These are phyloP conservation scores for Ophiostoma ips DNA, from an alignment of 2,329 filamentous ascomycete species.

Conservation along the genomic window DNA sequence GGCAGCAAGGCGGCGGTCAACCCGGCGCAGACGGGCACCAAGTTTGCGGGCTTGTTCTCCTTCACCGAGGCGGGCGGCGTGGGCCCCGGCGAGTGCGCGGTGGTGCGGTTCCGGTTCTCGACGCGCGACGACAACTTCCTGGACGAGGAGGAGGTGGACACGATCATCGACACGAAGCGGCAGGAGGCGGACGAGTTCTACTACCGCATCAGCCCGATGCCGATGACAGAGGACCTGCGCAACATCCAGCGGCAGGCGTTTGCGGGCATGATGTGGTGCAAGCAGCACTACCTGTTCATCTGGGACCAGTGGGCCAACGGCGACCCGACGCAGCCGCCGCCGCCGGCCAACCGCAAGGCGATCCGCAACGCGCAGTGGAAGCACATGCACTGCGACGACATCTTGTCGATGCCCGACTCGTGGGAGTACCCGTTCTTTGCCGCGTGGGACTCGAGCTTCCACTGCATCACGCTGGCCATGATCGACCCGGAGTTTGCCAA, in stretches of 20 bases:
- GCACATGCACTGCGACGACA: constrained; percentile 88
- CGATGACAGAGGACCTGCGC: constrained; percentile 83
- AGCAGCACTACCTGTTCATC: constrained; percentile 92
- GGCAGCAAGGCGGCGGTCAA: constrained; percentile 71
- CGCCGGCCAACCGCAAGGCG: constrained; percentile 63
- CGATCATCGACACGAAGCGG: constrained; percentile 71
- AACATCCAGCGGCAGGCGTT: constrained; percentile 94
- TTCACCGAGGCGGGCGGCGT: constrained; percentile 87
- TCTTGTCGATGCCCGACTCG: constrained; percentile 93
- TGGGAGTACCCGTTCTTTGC: constrained; percentile 99
- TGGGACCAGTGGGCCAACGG: constrained; percentile 98
- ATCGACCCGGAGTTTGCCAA: constrained; percentile 96
- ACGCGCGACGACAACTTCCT: constrained; percentile 62
- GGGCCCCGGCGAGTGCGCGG: constrained; percentile 79
- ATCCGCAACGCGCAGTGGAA: constrained; percentile 86
- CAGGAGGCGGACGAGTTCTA: constrained; percentile 96
- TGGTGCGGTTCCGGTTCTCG: constrained; percentile 83
- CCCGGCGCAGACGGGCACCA: constrained; percentile 67
- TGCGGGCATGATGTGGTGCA: constrained; percentile 96
- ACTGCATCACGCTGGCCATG: constrained; percentile 92
- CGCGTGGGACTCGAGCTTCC: constrained; percentile 93
- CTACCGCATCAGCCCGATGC: constrained; percentile 79
- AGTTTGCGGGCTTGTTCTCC: constrained; percentile 79
- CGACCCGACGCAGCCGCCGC: constrained; percentile 76
- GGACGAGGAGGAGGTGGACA: constrained; percentile 85